phyloP scores from a whole-genome alignment of 106 monocot genomes.

The Platanthera guangdongensis region DNA sequence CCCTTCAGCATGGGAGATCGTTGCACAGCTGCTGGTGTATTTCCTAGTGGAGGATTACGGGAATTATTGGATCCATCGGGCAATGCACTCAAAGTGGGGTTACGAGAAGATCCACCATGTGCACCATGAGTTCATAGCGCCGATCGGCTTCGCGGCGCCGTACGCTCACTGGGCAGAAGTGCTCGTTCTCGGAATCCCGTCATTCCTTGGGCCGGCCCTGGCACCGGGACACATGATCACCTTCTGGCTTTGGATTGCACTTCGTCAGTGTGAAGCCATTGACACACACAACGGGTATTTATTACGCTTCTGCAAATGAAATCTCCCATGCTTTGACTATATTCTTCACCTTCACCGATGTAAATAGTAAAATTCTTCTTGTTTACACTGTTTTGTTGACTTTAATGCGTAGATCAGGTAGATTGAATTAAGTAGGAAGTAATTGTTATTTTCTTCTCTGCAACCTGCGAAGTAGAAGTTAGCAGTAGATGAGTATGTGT shows the following conservation, averaged over 20 bases:
- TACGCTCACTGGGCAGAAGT: conserved; percentile 95
- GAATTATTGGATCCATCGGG: conserved; percentile 90
- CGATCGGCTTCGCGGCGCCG: conserved; percentile 85
- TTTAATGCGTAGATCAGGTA: neutral
- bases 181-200: conserved; percentile 74
- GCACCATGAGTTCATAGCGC: conserved; percentile 91
- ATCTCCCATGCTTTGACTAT: neutral
- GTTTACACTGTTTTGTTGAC: neutral
- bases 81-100: conserved; percentile 58
- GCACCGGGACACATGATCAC: conserved; percentile 85
- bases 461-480: neutral
- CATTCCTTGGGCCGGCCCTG: conserved; percentile 69
- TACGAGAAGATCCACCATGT: conserved; percentile 87
- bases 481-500: neutral
- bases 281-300: conserved; percentile 85
- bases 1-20: conserved; percentile 65
- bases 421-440: neutral
- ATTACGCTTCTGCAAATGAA: neutral
- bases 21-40: conserved; percentile 54
- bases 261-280: conserved; percentile 83
- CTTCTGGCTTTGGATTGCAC: conserved; percentile 76
- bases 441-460: neutral
- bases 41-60: conserved; percentile 84
- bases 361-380: neutral
- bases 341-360: neutral